Conservation (phyloP, 2,329 filamentous ascomycete species). For the Colletotrichum kahawae region DNA sequence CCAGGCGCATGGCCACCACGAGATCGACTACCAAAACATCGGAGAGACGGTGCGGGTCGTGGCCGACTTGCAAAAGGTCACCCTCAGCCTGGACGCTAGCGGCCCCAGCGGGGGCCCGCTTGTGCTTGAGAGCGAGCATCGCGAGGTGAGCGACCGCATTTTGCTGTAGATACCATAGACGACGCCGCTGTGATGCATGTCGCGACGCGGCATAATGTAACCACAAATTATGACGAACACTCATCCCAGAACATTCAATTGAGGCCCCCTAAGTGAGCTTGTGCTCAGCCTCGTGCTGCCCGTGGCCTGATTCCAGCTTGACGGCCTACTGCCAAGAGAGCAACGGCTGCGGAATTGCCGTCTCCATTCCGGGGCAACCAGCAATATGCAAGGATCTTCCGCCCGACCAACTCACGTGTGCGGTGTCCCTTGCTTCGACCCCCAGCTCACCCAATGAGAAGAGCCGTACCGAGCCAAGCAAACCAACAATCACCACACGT, state of each 20-base stretch:
- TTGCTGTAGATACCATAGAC: conserved; percentile 32
- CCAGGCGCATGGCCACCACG: conserved; percentile 57
- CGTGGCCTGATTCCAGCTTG: background rate
- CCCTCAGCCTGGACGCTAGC: conserved; percentile 72
- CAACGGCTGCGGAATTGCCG: background rate
- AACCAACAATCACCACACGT: background rate
- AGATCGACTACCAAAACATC: conserved; percentile 81
- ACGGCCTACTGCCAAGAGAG: background rate
- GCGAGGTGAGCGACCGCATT: conserved; percentile 37
- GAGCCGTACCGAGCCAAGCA: background rate
- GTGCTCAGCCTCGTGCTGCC: background rate
- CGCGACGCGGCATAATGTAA: background rate
- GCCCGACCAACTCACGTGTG: background rate
- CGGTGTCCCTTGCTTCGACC: background rate
- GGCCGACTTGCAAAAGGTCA: conserved; percentile 73
- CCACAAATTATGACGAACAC: background rate
- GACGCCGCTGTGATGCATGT: background rate
- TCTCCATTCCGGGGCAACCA: background rate
- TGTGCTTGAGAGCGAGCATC: conserved; percentile 66
- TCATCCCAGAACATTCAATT: background rate
- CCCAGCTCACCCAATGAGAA: background rate
- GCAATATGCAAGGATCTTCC: background rate
- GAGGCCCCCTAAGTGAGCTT: background rate
- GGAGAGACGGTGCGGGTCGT: conserved; percentile 80
- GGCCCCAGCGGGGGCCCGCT: conserved; percentile 69